Conservation (phyloP, 371 early-diverging fungal genomes). For the Lichtheimia hyalospora region DNA sequence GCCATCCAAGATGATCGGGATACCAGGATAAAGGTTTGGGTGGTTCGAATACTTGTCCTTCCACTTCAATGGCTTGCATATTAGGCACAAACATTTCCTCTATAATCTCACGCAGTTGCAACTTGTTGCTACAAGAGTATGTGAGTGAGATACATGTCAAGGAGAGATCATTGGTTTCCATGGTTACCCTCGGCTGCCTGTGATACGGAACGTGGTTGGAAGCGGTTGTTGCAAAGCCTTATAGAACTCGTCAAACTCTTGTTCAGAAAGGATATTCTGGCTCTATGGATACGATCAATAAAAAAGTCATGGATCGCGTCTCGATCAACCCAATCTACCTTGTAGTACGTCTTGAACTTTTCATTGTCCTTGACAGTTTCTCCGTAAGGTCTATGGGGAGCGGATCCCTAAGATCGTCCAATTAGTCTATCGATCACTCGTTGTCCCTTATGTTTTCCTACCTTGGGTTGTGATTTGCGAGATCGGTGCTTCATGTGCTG, state of each 20-base stretch:
- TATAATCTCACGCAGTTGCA: slow-evolving; percentile 56
- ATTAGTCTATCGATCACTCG: no score
- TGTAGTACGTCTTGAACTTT: slow-evolving; percentile 73
- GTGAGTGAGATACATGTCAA: not conserved
- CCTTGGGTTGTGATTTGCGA: no score
- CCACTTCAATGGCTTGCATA: slow-evolving; percentile 58
- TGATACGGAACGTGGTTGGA: slow-evolving; percentile 93
- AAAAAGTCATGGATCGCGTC: not conserved
- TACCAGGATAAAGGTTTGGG: slow-evolving; percentile 88
- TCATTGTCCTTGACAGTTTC: slow-evolving; percentile 60
- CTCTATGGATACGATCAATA: slow-evolving; percentile 13
- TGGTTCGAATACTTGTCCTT: slow-evolving; percentile 70
- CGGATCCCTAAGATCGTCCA: no score
- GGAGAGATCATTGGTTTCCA: no score
- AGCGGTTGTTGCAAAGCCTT: slow-evolving; percentile 63
- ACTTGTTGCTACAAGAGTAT: slow-evolving; percentile 30
- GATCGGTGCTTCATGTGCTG: no score
- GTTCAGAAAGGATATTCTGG: slow-evolving; percentile 81
- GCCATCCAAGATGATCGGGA: slow-evolving; percentile 91
- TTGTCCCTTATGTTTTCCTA: no score
- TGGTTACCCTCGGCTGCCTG: slow-evolving; percentile 78
- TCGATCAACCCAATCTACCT: slow-evolving; percentile 40
- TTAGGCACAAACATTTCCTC: slow-evolving; percentile 55
- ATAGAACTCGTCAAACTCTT: slow-evolving; percentile 81
- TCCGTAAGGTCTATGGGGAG: not conserved